Evolutionary conservation across 1,284 basidiomycete species (phyloP), one percentile per base, ranked within the genome.

Genomic region (Moniliella sp.): DNA sequence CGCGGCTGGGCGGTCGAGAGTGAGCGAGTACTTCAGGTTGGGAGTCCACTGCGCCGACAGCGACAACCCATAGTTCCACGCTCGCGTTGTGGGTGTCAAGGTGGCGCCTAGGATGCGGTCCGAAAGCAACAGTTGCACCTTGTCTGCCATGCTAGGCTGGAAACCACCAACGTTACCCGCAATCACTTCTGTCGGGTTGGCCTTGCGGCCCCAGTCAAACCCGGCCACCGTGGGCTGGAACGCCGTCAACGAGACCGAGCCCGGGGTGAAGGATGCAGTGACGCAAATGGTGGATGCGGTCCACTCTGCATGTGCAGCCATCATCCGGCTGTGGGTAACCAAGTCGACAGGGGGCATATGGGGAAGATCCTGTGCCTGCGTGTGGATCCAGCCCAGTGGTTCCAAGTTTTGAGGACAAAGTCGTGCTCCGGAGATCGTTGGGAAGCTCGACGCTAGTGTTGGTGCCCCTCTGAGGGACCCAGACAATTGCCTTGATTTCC

Each of bases 351-450:
- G 83, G 1, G 84, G 78, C 4, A 99, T 70, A 30, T 59, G 55
- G 16, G 62, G 52, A 4, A 61, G 46, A 39, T 65, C 64, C 32
- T 58, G 47, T 8, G 62, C 75, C 59, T 91, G 84, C 0, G 83
- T 93, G 66, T 94, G 93, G 64, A 91, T 76, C 81, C 86, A 93
- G n/a, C 84, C 86, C 7, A 94, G 68, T 15, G 82, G 83, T 59
- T 93, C 86, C 18, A 93, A 69, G 48, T 86, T 84, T 61, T 88
- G 88, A 39, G 93, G 66, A n/a, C n/a, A n/a, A n/a, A n/a, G n/a
- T n/a, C n/a, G n/a, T n/a, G n/a, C n/a, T n/a, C n/a, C n/a, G n/a
- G n/a, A n/a, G 38, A 94, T 65, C 25, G 68, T 62, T 7, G 86
- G 86, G 26, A 94, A 67, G 60, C 93, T 83, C 13, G 15, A 93